phyloP scores from a whole-genome alignment of 768 basidiomycete genomes.

The Tylopilus rubrobrunneus region DNA sequence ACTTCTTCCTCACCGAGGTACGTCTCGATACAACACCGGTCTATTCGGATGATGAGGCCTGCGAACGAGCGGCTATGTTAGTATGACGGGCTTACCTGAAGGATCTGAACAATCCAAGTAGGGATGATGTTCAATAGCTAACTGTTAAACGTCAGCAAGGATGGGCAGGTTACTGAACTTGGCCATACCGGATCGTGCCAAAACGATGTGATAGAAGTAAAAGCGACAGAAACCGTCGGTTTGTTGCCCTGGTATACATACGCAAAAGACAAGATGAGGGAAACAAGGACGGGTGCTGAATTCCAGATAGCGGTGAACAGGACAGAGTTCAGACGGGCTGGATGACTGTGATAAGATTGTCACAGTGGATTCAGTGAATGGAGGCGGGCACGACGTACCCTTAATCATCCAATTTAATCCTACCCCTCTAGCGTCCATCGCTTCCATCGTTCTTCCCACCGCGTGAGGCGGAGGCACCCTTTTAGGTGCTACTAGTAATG shows the following conservation, averaged over 20 bases:
- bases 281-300: conserved; percentile 73
- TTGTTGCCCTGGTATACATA: conserved; percentile 71
- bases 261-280: conserved; percentile 72
- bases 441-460: conserved; percentile 46
- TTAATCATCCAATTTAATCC: conserved; percentile 81
- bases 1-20: conserved; percentile 65
- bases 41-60: conserved; percentile 21
- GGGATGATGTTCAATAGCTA: conserved; percentile 78
- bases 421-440: conserved; percentile 47
- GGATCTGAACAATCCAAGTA: too few relatives aligned
- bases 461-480: conserved; percentile 29
- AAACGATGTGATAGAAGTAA: conserved; percentile 86
- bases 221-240: conserved; percentile 75
- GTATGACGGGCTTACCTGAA: conserved; percentile 35
- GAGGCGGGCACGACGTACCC: conserved; percentile 37
- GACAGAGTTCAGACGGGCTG: conserved; percentile 69
- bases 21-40: conserved; percentile 54
- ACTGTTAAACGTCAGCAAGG: conserved; percentile 28
- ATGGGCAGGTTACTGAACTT: not conserved
- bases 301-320: conserved; percentile 72
- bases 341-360: not conserved
- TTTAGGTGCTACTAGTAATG: conserved; percentile 36
- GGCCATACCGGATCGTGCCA: conserved; percentile 67
- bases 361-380: not conserved
- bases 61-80: not conserved